Evolutionary conservation across 257 asterid species (phyloP), one percentile per base, ranked within the genome.

Genomic region (Solanum peruvianum): DNA sequence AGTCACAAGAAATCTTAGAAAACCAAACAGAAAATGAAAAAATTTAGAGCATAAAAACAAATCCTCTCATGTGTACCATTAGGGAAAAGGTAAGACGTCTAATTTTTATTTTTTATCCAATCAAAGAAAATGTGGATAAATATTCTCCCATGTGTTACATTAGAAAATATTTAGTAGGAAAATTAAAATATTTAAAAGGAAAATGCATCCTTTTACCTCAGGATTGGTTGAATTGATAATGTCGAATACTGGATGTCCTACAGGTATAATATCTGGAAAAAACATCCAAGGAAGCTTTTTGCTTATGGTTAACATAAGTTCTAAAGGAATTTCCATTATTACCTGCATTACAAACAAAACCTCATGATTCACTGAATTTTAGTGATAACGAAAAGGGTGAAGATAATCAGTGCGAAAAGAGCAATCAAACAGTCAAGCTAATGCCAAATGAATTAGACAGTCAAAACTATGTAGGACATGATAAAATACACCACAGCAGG

Each of bases 201-300:
- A 84, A 62, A 44, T 70, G 42, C 76, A 44, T 76, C 87, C 88
- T 88, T 87, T 86, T 90, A 95, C 99, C 98, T 97, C 95, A 18
- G 99, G 98, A 92, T 97, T 89, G 88, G 98, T 95, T 85, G 99
- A 97, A 92, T 97, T 95, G 86, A 95, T 95, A 86, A 97, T 94
- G 92, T 95, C 98, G 86, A 95, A 97, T 88, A 97, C 94, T 88
- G 99, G 99, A 92, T 97, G 99, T 78, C 99, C 99, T 10, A 95
- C 52, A 27, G 99, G 99, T 89, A 97, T 90, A 88, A 92, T 95
- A 91, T 97, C 98, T 2, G 99, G 99, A 88, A 95, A 97, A 91
- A 97, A 97, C 99, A 97, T 97, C 99, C 99, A 97, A 9, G 99
- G 99, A 85, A 93, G 94, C 93, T 93, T 95, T 88, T 94, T 93